Conservation (phyloP, 108 stramenopile species). For the Skeletonema marinoi region DNA sequence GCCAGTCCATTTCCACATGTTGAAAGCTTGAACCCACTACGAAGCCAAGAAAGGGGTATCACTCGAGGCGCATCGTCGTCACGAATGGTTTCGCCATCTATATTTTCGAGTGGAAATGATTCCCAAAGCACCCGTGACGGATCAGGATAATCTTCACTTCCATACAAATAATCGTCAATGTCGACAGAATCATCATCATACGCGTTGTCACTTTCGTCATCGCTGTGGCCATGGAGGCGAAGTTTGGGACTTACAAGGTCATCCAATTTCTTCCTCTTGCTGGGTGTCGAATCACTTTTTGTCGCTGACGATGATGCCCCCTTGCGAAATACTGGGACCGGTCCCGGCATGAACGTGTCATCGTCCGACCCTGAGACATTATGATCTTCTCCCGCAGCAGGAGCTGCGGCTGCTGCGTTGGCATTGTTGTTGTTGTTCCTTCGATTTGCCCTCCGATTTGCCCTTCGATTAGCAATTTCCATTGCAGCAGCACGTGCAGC, state of each 20-base stretch:
- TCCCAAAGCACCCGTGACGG: slow-evolving; percentile 33
- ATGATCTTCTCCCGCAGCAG: slow-evolving; percentile 2
- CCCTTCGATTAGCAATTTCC: neutral
- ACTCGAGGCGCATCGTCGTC: neutral
- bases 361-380: slow-evolving; percentile 35
- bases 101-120: slow-evolving; percentile 14
- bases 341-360: slow-evolving; percentile 14
- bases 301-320: slow-evolving; percentile 6
- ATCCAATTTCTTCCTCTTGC: slow-evolving; percentile 29
- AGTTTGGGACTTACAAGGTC: neutral
- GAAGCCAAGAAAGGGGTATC: slow-evolving; percentile 39
- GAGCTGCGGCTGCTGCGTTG: neutral
- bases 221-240: slow-evolving; percentile 4
- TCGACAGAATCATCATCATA: slow-evolving; percentile 19
- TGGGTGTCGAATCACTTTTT: neutral
- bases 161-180: slow-evolving; percentile 17
- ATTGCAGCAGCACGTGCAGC: neutral
- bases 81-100: slow-evolving; percentile 17
- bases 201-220: slow-evolving; percentile 18
- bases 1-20: slow-evolving; percentile 39
- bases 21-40: slow-evolving; percentile 40
- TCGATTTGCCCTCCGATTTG: neutral
- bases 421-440: slow-evolving; percentile 1
- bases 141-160: slow-evolving; percentile 10
- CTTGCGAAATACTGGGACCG: slow-evolving; percentile 26